phyloP scores from a whole-genome alignment of 2,329 filamentous ascomycete genomes.

The Conoideocrella luteorostrata region DNA sequence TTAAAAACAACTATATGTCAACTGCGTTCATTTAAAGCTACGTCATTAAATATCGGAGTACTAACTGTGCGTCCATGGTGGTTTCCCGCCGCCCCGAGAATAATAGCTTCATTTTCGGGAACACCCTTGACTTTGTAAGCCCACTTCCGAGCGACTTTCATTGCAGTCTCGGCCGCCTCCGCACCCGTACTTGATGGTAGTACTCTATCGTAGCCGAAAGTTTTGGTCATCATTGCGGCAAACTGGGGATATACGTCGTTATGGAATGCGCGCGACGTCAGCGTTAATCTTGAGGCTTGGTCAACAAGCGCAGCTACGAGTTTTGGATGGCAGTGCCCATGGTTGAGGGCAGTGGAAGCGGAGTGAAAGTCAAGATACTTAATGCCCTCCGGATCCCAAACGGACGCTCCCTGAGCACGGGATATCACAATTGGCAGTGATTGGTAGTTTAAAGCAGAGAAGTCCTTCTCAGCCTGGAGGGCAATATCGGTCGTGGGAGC shows the following conservation, averaged over 20 bases:
- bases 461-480: slow-evolving; percentile 74
- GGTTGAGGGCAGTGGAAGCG: slow-evolving; percentile 95
- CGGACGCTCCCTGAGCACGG: slow-evolving; percentile 73
- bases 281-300: slow-evolving; percentile 81
- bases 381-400: slow-evolving; percentile 95
- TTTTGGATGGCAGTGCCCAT: slow-evolving; percentile 96
- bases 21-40: too few relatives aligned
- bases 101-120: slow-evolving; percentile 71
- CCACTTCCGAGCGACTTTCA: slow-evolving; percentile 97
- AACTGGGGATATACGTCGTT: slow-evolving; percentile 97
- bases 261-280: slow-evolving; percentile 93
- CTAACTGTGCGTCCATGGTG: slow-evolving; percentile 89
- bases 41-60: slow-evolving; percentile 18
- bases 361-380: slow-evolving; percentile 98
- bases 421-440: slow-evolving; percentile 92
- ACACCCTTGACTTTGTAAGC: slow-evolving; percentile 95
- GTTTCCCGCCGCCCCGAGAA: slow-evolving; percentile 83
- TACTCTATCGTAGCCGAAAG: slow-evolving; percentile 96
- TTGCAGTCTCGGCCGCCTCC: slow-evolving; percentile 89
- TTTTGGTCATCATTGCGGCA: slow-evolving; percentile 81
- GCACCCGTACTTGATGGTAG: slow-evolving; percentile 97
- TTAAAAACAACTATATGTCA: not conserved
- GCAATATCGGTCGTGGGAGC: slow-evolving; percentile 71
- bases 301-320: slow-evolving; percentile 84
- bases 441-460: slow-evolving; percentile 97